Conservation (phyloP, 208 protist species). For the Trichomonas tenax region DNA sequence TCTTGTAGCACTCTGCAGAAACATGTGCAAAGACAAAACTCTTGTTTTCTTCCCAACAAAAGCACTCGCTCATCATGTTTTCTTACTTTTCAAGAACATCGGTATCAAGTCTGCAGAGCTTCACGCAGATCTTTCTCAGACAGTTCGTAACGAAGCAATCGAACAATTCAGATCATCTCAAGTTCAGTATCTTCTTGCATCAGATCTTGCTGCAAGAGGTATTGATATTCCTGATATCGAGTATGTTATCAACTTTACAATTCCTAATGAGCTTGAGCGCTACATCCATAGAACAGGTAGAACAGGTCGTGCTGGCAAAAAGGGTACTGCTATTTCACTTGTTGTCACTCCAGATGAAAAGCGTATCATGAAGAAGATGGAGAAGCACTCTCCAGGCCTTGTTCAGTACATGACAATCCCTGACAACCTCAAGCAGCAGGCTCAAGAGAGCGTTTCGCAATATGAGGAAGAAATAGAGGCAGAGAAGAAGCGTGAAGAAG, state of each 20-base stretch:
- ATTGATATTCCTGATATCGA: slow-evolving; percentile 54
- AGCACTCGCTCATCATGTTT: slow-evolving; percentile 79
- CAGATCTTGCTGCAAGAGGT: slow-evolving; percentile 40
- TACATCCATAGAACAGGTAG: slow-evolving; percentile 88
- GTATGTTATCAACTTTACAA: slow-evolving; percentile 61
- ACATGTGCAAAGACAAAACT: slow-evolving; percentile 21
- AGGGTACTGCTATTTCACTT: slow-evolving; percentile 47
- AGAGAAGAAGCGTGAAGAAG: neutral
- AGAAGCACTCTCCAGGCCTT: neutral
- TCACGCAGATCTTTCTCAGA: neutral
- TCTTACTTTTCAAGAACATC: neutral
- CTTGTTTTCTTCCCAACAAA: slow-evolving; percentile 68
- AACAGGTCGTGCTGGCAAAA: slow-evolving; percentile 54
- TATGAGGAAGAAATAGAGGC: neutral
- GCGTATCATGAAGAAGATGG: neutral
- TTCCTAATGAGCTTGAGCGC: slow-evolving; percentile 55
- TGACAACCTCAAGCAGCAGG: neutral
- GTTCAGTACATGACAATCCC: neutral
- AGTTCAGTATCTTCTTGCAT: slow-evolving; percentile 37
- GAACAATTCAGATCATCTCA: neutral
- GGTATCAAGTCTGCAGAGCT: neutral
- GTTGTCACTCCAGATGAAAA: neutral
- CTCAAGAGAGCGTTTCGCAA: neutral
- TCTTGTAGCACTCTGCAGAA: neutral
- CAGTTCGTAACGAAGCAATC: neutral